Percentiles rank a stretch among this genome's conserved stretches.
Evolutionary conservation across 169 alveolate species (phyloP).

Genomic region (Plasmodium cynomolgi): DNA sequence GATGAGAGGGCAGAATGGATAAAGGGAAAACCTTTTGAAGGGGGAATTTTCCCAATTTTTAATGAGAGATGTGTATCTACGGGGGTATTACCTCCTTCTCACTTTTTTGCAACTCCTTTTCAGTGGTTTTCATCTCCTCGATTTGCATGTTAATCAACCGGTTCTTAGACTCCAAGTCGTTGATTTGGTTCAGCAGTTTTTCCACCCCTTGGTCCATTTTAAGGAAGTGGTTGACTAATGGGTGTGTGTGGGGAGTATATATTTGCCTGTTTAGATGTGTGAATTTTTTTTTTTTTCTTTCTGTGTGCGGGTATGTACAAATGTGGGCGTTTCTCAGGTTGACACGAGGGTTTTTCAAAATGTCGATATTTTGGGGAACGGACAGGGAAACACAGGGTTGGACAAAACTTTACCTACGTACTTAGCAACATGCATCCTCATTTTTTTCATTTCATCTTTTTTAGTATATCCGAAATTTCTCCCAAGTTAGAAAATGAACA

Average conservation of each 20-base stretch:
- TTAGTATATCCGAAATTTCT: neutral
- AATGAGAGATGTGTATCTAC: neutral
- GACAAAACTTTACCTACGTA: neutral
- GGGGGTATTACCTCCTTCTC: slow-evolving; percentile 65
- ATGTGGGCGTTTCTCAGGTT: neutral
- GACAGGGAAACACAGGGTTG: neutral
- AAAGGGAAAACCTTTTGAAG: neutral
- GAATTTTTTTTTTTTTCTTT: neutral
- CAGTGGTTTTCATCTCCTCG: slow-evolving; percentile 69
- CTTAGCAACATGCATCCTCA: neutral
- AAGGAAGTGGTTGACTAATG: neutral
- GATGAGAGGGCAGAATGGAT: neutral
- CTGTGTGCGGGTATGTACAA: neutral
- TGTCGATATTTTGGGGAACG: neutral
- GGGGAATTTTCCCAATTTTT: neutral
- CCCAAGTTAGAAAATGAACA: neutral
- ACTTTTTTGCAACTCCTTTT: slow-evolving; percentile 69
- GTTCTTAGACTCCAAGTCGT: slow-evolving; percentile 68
- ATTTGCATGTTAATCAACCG: slow-evolving; percentile 59
- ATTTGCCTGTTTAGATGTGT: neutral
- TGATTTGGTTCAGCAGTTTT: slow-evolving; percentile 48
- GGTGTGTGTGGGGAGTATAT: neutral
- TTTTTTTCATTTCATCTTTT: neutral
- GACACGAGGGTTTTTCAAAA: neutral
- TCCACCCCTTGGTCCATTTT: slow-evolving; percentile 68